Percentiles rank a stretch among this genome's conserved stretches.
These are phyloP conservation scores for Exobasidium rhododendri DNA, from an alignment of 1,284 basidiomycete genomes.

Conservation along the genomic window DNA sequence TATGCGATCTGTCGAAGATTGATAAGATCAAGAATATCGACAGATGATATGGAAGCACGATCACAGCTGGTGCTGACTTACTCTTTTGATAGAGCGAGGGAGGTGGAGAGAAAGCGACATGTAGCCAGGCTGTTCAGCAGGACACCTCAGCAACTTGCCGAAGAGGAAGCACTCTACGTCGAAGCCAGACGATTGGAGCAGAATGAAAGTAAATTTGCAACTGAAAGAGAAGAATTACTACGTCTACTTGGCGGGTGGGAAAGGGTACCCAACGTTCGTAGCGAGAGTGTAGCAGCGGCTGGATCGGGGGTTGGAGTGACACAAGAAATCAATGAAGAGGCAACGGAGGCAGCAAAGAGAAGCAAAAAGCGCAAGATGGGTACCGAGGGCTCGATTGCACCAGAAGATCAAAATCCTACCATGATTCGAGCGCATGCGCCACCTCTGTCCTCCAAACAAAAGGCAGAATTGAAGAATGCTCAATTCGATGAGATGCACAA, in stretches of 20 bases:
- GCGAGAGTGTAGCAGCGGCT: conserved; percentile 40
- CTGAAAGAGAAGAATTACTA: conserved; percentile 85
- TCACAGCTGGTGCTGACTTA: conserved; percentile 51
- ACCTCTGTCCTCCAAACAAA: conserved; percentile 31
- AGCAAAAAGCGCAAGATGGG: conserved; percentile 11
- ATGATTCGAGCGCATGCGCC: not conserved
- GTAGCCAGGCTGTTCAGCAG: conserved; percentile 78
- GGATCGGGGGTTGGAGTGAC: conserved; percentile 42
- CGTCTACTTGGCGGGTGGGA: conserved; percentile 64
- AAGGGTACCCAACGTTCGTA: conserved; percentile 36
- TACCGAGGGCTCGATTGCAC: not conserved
- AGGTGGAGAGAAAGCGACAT: conserved; percentile 83
- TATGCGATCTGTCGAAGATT: conserved; percentile 87
- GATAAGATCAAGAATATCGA: conserved; percentile 66
- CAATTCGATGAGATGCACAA: conserved; percentile 49
- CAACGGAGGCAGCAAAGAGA: conserved; percentile 3
- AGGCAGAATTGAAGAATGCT: conserved; percentile 41
- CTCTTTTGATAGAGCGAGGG: conserved; percentile 67
- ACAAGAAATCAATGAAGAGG: conserved; percentile 7
- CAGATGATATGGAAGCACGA: conserved; percentile 43
- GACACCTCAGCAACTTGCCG: conserved; percentile 81
- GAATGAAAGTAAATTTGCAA: conserved; percentile 79
- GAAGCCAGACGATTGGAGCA: conserved; percentile 93
- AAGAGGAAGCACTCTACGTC: conserved; percentile 92
- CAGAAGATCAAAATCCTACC: conserved; percentile 1